Conservation (phyloP, 345 rosid genomes). For the Salix viminalis region DNA sequence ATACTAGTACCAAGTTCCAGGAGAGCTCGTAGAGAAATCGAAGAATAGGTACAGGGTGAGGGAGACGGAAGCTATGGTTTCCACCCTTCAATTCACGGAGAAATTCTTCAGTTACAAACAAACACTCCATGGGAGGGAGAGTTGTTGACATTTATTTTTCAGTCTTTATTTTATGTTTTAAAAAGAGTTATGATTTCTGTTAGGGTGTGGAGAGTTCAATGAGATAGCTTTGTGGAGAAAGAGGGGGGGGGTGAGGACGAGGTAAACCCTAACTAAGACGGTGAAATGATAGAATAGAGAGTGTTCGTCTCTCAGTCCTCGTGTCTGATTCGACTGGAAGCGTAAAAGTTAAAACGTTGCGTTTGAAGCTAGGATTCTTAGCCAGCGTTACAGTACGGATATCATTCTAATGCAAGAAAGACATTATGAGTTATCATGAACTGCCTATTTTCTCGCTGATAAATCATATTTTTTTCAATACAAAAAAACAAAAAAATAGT, state of each 20-base stretch:
- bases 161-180: neutral
- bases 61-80: constrained; percentile 47
- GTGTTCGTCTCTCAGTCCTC: neutral
- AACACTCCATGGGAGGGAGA: constrained; percentile 63
- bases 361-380: neutral
- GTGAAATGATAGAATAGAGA: neutral
- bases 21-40: constrained; percentile 94
- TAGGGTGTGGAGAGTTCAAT: neutral
- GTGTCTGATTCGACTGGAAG: neutral
- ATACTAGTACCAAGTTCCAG: constrained; percentile 56
- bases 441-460: no score
- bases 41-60: constrained; percentile 63
- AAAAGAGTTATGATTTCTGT: neutral
- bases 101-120: constrained; percentile 61
- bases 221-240: neutral
- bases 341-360: neutral
- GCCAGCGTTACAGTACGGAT: no score
- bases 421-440: no score
- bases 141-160: constrained; percentile 26
- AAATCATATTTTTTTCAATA: no score
- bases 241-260: neutral
- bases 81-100: constrained; percentile 78
- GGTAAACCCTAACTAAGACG: neutral
- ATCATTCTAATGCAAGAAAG: no score
- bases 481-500: no score